Evolutionary conservation across 192 early-diverging fungal genomes (phyloP).

Genomic region (Rhizophlyctis rosea): DNA sequence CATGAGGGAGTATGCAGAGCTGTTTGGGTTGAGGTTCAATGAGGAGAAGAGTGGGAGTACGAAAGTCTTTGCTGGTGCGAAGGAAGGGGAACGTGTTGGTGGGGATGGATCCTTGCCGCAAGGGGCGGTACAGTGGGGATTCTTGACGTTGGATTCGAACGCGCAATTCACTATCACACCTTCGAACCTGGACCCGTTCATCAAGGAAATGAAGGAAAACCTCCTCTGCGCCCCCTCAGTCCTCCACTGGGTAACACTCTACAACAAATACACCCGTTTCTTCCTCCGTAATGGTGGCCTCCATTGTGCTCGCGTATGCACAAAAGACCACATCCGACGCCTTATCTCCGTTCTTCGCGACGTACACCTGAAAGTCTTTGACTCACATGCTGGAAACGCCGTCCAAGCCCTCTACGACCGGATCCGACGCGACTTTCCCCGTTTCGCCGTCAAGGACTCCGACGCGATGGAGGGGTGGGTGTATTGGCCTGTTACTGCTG

Average conservation of each 20-base stretch:
- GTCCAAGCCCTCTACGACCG: too few species aligned
- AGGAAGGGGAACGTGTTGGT: not conserved
- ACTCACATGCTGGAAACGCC: too few species aligned
- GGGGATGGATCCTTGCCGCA: not conserved
- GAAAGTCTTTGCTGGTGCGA: not conserved
- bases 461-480: too few species aligned
- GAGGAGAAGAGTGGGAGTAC: not conserved
- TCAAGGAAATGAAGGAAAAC: not conserved
- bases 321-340: too few species aligned
- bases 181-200: not conserved
- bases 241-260: not conserved
- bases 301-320: too few species aligned
- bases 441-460: too few species aligned
- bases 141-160: not conserved
- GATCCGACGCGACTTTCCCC: too few species aligned
- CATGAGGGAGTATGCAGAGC: not conserved
- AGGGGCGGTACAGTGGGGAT: not conserved
- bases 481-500: too few species aligned
- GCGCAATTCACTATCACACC: not conserved
- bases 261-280: not conserved
- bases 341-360: too few species aligned
- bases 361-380: too few species aligned
- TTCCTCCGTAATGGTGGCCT: slow-evolving; percentile 21
- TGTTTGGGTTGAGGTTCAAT: not conserved
- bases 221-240: not conserved